Evolutionary conservation across 352 stramenopile genomes (phyloP).

Genomic region (Plasmopara halstedii): DNA sequence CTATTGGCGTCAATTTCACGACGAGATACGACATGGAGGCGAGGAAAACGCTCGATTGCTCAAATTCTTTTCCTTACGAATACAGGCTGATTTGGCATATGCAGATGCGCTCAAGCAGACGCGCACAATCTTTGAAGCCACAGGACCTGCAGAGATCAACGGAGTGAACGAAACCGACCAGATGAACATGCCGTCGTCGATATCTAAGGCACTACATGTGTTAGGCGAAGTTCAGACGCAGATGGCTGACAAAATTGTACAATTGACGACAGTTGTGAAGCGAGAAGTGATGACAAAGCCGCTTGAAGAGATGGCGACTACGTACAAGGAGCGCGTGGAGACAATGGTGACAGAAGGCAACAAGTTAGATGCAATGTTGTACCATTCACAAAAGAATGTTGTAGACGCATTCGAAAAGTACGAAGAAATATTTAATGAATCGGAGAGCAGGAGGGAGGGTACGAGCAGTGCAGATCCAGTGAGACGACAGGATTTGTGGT

Average conservation of each 20-base stretch:
- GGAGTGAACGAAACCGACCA: conserved; percentile 4
- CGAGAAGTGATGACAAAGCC: conserved; percentile 56
- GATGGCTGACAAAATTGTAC: conserved; percentile 65
- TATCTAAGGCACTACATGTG: conserved; percentile 48
- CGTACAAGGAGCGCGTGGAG: conserved; percentile 47
- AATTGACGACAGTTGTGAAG: conserved; percentile 66
- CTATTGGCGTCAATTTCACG: conserved; percentile 78
- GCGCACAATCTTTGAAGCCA: conserved; percentile 42
- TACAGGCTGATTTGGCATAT: conserved; percentile 71
- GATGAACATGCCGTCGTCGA: conserved; percentile 40
- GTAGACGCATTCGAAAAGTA: conserved; percentile 51
- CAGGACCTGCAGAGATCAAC: conserved; percentile 2
- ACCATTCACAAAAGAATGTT: conserved; percentile 48
- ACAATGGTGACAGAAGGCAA: conserved; percentile 50
- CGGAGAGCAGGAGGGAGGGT: conserved; percentile 31
- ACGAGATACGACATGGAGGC: conserved; percentile 51
- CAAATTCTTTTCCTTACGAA: conserved; percentile 55
- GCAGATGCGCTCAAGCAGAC: conserved; percentile 61
- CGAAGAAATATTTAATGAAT: conserved; percentile 47
- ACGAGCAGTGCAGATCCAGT: neutral
- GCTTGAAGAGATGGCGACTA: conserved; percentile 68
- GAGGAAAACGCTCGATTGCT: conserved; percentile 62
- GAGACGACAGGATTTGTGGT: conserved; percentile 49
- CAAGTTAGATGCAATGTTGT: conserved; percentile 43
- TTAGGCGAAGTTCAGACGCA: conserved; percentile 71